Evolutionary conservation across 305 asterid species (phyloP).

Genomic region (Fraxinus angustifolia): DNA sequence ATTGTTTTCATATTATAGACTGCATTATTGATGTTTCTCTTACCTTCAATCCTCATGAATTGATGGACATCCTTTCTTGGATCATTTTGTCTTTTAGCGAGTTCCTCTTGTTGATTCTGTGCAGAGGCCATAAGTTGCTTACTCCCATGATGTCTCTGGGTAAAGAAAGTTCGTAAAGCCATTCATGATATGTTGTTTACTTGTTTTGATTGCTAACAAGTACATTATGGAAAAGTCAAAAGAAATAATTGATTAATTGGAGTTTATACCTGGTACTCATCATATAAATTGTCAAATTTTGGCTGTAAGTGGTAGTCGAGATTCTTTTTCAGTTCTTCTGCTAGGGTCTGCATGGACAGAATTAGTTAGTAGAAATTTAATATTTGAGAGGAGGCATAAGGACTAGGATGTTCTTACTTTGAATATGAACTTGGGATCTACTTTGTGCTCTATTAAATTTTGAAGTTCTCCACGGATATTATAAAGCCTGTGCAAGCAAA

Average conservation of each 20-base stretch:
- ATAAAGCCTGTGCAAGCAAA: slow-evolving; percentile 51
- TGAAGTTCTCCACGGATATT: slow-evolving; percentile 72
- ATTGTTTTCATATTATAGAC: neutral
- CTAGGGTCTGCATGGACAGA: slow-evolving; percentile 50
- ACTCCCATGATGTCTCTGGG: slow-evolving; percentile 41
- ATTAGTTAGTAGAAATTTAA: slow-evolving; percentile 18
- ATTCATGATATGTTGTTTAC: neutral
- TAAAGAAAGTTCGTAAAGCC: slow-evolving; percentile 23
- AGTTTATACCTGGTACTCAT: slow-evolving; percentile 57
- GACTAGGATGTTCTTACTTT: slow-evolving; percentile 41
- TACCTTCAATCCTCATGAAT: slow-evolving; percentile 89
- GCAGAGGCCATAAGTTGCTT: slow-evolving; percentile 26
- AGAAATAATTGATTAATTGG: neutral
- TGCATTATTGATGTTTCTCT: slow-evolving; percentile 16
- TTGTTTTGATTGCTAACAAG: neutral
- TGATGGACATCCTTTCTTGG: slow-evolving; percentile 61
- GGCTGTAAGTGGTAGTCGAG: slow-evolving; percentile 49
- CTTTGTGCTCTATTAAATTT: slow-evolving; percentile 76
- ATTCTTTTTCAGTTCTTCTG: slow-evolving; percentile 61
- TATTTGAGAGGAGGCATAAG: slow-evolving; percentile 9
- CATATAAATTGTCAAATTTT: slow-evolving; percentile 48
- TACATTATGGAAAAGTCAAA: neutral
- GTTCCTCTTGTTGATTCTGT: slow-evolving; percentile 33
- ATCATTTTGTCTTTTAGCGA: slow-evolving; percentile 40
- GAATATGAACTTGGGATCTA: slow-evolving; percentile 75